These are phyloP conservation scores for Serpula lacrymans DNA, from an alignment of 768 basidiomycete species.

Conservation along the genomic window DNA sequence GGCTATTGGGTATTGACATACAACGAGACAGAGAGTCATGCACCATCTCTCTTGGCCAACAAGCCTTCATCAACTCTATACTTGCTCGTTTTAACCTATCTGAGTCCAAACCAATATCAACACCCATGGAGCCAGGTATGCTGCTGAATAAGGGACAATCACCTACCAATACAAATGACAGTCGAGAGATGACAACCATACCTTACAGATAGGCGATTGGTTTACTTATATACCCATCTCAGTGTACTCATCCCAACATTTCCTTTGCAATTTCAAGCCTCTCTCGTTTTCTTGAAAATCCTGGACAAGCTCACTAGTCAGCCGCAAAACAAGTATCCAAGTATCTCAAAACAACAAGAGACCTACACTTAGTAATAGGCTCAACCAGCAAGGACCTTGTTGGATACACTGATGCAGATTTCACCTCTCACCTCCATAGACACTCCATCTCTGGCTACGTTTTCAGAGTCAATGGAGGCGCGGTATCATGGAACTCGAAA, in stretches of 20 bases:
- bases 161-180: too few species aligned
- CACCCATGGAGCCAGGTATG: too few species aligned
- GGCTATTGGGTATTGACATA: too few species aligned
- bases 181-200: too few species aligned
- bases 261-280: slow-evolving; percentile 23
- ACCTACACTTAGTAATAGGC: too few species aligned
- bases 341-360: slow-evolving; percentile 9
- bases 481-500: slow-evolving; percentile 32
- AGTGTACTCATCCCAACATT: slow-evolving; percentile 29
- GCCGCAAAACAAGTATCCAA: slow-evolving; percentile 11
- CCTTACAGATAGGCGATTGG: too few species aligned
- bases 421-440: slow-evolving; percentile 6
- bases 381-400: slow-evolving; percentile 7
- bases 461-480: slow-evolving; percentile 22
- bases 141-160: too few species aligned
- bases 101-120: too few species aligned
- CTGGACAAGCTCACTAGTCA: slow-evolving; percentile 4
- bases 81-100: too few species aligned
- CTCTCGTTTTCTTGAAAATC: slow-evolving; percentile 13
- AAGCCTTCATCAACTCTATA: too few species aligned
- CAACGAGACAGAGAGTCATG: too few species aligned
- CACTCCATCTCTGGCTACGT: slow-evolving; percentile 17
- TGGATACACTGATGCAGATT: slow-evolving; percentile 15
- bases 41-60: too few species aligned
- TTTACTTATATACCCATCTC: slow-evolving; percentile 24